A percentile compares a stretch with the other conserved stretches of the same genome.
Evolutionary conservation across 2,329 filamentous ascomycete genomes (phyloP).

Genomic region (Fusarium duplospermum): DNA sequence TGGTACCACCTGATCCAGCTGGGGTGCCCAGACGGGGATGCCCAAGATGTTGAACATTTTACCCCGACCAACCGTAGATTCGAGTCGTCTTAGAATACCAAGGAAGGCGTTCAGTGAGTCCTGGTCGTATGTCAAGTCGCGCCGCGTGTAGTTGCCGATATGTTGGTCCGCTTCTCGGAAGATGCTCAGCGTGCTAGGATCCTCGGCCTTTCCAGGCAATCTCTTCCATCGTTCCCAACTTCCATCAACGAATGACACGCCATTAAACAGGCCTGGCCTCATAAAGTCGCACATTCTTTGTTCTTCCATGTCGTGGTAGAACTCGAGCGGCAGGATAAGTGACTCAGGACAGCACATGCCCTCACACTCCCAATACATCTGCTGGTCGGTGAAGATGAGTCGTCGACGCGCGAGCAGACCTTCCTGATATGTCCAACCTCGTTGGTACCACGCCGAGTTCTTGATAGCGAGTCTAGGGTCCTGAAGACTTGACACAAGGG

Average conservation of each 20-base stretch:
- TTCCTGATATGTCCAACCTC: slow-evolving; percentile 56
- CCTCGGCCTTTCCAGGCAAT: slow-evolving; percentile 43
- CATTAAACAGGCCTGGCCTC: slow-evolving; percentile 50
- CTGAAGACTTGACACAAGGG: slow-evolving; percentile 48
- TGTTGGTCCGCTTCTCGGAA: slow-evolving; percentile 51
- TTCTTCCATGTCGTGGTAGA: slow-evolving; percentile 49
- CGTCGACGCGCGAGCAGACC: slow-evolving; percentile 51
- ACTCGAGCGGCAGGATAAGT: slow-evolving; percentile 46
- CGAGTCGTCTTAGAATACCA: slow-evolving; percentile 47
- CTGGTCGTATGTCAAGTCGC: slow-evolving; percentile 45
- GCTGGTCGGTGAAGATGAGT: slow-evolving; percentile 53
- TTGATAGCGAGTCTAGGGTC: slow-evolving; percentile 47
- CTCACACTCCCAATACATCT: slow-evolving; percentile 55
- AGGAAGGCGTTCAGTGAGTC: slow-evolving; percentile 50
- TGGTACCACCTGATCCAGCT: slow-evolving; percentile 18
- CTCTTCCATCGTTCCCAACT: slow-evolving; percentile 52
- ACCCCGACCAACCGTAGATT: slow-evolving; percentile 45
- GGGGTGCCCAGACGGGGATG: slow-evolving; percentile 48
- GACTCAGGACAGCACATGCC: slow-evolving; percentile 53
- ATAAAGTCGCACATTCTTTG: slow-evolving; percentile 52
- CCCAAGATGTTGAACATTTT: slow-evolving; percentile 48
- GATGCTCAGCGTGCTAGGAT: slow-evolving; percentile 50
- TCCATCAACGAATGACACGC: slow-evolving; percentile 50
- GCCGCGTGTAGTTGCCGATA: slow-evolving; percentile 47
- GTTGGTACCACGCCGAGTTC: slow-evolving; percentile 49